phyloP scores from a whole-genome alignment of 2,329 filamentous ascomycete genomes.

The Knufia fluminis region DNA sequence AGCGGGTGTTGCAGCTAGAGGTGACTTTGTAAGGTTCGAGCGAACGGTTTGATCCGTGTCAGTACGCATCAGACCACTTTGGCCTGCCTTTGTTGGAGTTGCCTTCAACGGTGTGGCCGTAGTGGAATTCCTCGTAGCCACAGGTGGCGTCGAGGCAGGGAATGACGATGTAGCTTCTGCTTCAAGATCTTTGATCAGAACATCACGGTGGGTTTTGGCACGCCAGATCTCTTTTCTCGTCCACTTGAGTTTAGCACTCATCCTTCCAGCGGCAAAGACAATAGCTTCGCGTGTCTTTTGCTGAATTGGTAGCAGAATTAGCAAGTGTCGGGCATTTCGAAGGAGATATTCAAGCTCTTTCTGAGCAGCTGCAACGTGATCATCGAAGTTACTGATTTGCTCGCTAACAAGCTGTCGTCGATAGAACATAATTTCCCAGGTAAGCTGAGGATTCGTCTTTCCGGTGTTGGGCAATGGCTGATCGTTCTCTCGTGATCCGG shows the following conservation, averaged over 20 bases:
- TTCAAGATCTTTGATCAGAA: constrained; percentile 73
- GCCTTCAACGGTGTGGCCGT: constrained; percentile 17
- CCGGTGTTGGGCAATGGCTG: constrained; percentile 30
- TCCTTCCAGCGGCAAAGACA: constrained; percentile 70
- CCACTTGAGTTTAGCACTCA: constrained; percentile 88
- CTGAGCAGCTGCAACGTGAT: constrained; percentile 62
- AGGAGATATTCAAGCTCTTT: constrained; percentile 74
- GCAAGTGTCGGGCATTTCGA: constrained; percentile 80
- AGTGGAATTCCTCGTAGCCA: constrained; percentile 5
- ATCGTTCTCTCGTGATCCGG: constrained; percentile 43
- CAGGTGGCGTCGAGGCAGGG: constrained; percentile 17
- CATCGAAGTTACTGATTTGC: constrained; percentile 74
- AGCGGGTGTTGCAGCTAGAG: not conserved
- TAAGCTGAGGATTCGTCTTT: constrained; percentile 70
- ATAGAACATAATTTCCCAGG: constrained; percentile 74
- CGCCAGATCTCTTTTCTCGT: constrained; percentile 89
- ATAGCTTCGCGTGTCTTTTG: constrained; percentile 81
- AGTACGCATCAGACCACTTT: constrained; percentile 13
- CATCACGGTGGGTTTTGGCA: constrained; percentile 80
- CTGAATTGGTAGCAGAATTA: constrained; percentile 81
- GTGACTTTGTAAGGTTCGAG: constrained; percentile 5
- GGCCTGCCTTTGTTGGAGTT: constrained; percentile 16
- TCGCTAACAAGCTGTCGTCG: constrained; percentile 72
- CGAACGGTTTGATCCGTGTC: constrained; percentile 6
- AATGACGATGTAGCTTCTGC: constrained; percentile 49